These are phyloP conservation scores for Podila epigama DNA, from an alignment of 192 early-diverging fungal genomes.

Conservation along the genomic window DNA sequence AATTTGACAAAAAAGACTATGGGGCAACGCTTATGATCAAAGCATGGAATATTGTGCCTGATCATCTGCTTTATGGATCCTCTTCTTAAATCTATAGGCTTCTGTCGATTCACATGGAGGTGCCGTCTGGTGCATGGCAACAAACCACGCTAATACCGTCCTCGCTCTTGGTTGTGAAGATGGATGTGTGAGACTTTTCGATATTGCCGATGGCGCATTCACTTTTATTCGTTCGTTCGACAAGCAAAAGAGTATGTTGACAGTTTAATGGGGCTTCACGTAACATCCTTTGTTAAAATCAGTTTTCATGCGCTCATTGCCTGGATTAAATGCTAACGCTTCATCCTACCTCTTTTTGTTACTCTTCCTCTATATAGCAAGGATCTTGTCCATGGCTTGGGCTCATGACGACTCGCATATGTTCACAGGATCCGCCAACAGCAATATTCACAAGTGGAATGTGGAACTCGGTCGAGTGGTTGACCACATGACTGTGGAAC, in stretches of 20 bases:
- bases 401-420: conserved; percentile 72
- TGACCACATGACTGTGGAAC: conserved; percentile 81
- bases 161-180: conserved; percentile 95
- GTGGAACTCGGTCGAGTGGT: conserved; percentile 55
- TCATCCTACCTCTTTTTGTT: background rate
- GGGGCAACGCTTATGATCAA: background rate
- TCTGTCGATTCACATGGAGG: conserved; percentile 86
- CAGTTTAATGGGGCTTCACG: no score
- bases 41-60: background rate
- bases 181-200: conserved; percentile 87
- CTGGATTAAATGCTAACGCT: background rate
- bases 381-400: conserved; percentile 91
- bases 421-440: conserved; percentile 85
- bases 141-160: conserved; percentile 74
- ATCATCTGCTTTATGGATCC: conserved; percentile 3
- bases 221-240: conserved; percentile 74
- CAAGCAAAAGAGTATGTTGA: conserved; percentile 58
- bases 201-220: conserved; percentile 78
- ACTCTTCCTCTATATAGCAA: conserved; percentile 49
- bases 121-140: conserved; percentile 92
- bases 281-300: no score
- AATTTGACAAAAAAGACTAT: background rate
- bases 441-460: conserved; percentile 77
- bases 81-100: conserved; percentile 41
- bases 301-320: background rate